phyloP scores from a whole-genome alignment of 257 asterid genomes.

The Ophiorrhiza pumila region DNA sequence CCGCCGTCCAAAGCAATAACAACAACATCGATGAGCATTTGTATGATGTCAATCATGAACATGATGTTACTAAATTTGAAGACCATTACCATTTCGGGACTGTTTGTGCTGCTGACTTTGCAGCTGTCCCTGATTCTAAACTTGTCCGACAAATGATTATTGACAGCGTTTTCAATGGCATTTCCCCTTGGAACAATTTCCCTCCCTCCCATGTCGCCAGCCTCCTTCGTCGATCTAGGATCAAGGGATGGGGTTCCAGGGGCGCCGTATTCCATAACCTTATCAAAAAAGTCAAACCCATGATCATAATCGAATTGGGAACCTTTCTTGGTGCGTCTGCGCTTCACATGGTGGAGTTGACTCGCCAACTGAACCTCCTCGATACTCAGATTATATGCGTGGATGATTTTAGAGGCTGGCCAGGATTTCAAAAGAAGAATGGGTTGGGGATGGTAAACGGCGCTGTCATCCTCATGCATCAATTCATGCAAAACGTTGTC shows the following conservation, averaged over 20 bases:
- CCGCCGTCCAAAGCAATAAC: too few relatives aligned
- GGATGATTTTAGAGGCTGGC: conserved; percentile 73
- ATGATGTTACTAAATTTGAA: too few relatives aligned
- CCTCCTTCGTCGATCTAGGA: conserved; percentile 32
- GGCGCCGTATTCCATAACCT: conserved; percentile 54
- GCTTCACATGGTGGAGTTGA: conserved; percentile 46
- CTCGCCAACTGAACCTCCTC: conserved; percentile 30
- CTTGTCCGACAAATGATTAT: conserved; percentile 32
- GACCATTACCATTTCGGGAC: conserved; percentile 32
- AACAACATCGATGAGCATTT: too few relatives aligned
- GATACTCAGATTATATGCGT: conserved; percentile 43
- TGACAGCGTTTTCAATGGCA: conserved; percentile 43
- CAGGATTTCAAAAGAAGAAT: conserved; percentile 50
- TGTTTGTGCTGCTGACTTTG: conserved; percentile 27
- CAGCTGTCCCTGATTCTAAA: conserved; percentile 15
- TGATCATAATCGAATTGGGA: conserved; percentile 53
- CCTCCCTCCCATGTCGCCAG: conserved; percentile 39
- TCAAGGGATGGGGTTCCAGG: conserved; percentile 56
- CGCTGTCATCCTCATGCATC: conserved; percentile 42
- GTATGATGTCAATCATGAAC: too few relatives aligned
- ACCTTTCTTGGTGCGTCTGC: conserved; percentile 66
- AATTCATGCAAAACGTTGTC: conserved; percentile 60
- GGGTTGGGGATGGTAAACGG: conserved; percentile 56
- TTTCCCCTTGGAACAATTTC: conserved; percentile 50
- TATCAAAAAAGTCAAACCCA: conserved; percentile 38